These are phyloP conservation scores for Microbotryomycetes sp. DNA, from an alignment of 1,284 basidiomycete genomes.

Conservation along the genomic window DNA sequence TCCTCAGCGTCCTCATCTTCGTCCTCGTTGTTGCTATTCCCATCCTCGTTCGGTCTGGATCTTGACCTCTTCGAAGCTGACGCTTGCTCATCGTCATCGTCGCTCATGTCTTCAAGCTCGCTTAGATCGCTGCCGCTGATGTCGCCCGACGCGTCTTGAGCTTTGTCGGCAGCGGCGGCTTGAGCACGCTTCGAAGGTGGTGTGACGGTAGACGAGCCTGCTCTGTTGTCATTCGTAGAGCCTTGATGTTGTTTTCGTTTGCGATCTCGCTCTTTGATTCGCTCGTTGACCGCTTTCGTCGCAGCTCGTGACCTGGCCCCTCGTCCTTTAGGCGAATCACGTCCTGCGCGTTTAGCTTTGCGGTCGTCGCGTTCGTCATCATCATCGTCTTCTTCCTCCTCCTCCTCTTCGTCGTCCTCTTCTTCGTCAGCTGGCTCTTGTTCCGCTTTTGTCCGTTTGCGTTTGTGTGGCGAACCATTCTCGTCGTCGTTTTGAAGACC, in stretches of 20 bases:
- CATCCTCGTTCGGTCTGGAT: no score
- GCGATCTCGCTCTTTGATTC: neutral
- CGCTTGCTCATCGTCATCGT: neutral
- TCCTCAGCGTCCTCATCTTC: neutral
- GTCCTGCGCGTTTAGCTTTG: neutral
- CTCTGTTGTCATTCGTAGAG: no score
- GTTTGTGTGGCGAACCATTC: neutral
- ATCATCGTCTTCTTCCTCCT: conserved; percentile 1
- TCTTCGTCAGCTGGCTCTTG: neutral
- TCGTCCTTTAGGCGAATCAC: neutral
- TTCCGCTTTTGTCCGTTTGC: no score
- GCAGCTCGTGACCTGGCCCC: neutral
- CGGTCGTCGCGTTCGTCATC: neutral
- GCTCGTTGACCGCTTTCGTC: neutral
- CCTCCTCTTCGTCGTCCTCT: neutral
- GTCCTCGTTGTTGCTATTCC: neutral
- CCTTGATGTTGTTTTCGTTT: neutral
- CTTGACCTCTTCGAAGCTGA: no score
- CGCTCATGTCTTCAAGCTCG: neutral
- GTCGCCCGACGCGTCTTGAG: neutral
- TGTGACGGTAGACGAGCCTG: neutral
- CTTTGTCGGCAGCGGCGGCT: neutral
- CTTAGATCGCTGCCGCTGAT: neutral
- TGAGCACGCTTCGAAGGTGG: neutral
- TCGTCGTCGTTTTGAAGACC: neutral